phyloP scores from a whole-genome alignment of 179 eudicot genomes.

The Carnegiea gigantea region DNA sequence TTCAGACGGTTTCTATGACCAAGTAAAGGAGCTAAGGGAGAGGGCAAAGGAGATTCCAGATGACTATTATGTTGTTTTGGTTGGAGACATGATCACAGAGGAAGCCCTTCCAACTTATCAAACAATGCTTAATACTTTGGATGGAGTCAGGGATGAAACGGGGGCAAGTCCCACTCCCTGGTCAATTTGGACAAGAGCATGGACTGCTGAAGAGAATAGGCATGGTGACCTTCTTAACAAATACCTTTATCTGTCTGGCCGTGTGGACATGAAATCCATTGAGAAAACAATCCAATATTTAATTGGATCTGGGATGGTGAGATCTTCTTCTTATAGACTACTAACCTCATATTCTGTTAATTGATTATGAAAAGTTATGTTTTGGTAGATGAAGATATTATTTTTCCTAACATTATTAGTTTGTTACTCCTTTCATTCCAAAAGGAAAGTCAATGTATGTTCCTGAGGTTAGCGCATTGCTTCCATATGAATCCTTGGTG shows the following conservation, averaged over 20 bases:
- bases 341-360: background rate
- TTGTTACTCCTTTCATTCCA: background rate
- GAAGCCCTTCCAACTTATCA: constrained; percentile 49
- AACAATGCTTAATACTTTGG: constrained; percentile 42
- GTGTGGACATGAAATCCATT: constrained; percentile 41
- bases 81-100: constrained; percentile 48
- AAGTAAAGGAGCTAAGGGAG: constrained; percentile 37
- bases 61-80: constrained; percentile 37
- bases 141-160: constrained; percentile 44
- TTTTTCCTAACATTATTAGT: background rate
- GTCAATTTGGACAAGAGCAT: constrained; percentile 48
- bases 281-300: constrained; percentile 45
- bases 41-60: constrained; percentile 43
- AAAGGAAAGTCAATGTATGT: background rate
- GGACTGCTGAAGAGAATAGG: constrained; percentile 49
- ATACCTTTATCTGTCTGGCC: constrained; percentile 42
- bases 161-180: constrained; percentile 46
- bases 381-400: background rate
- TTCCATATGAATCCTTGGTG: background rate
- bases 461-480: background rate
- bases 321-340: constrained; percentile 11
- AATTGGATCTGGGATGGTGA: constrained; percentile 47
- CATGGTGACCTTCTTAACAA: constrained; percentile 48
- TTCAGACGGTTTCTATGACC: constrained; percentile 37
- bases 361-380: background rate